Base-by-base conservation (phyloP, 768 basidiomycete species). In the Auricularia cornea region DNA sequence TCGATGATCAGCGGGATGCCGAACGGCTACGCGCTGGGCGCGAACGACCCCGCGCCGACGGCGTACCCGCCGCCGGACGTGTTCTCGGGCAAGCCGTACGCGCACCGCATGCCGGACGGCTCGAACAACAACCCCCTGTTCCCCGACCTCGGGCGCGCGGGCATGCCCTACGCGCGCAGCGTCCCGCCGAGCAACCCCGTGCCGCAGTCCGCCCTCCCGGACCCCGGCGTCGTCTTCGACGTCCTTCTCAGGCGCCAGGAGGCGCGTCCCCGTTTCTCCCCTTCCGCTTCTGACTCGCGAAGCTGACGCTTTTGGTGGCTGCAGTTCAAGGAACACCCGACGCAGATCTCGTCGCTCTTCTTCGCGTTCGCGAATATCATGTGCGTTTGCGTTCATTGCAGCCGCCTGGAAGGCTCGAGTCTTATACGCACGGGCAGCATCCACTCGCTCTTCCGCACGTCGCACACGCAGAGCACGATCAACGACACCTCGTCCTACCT, bases 401-500 rank as follows among this genome's bases (percentile, higher is more conserved):
- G n/a, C n/a, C n/a, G n/a, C 28, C 1, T 29, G 29, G 14, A 51
- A 29, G 29, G 23, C 5, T 2, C 26, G 32, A 6, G 18, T 48
- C 59, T 32, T 14, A 59, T 23, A 30, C 60, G 26, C 59, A 41
- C 35, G 16, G 14, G 67, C 41, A 62, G 66, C 63, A 68, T 68
- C 59, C 69, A 72, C 64, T 57, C 63, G 3, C 63, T 92, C 61
- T 95, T 95, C 83, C 89, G 90, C 51, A 94, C 92, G 0, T 84
- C 84, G 12, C 88, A 89, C 71, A 73, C 69, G 11, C 77, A 89
- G 59, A 77, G 79, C 18, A 81, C 80, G 68, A 85, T 90, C 68
- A 95, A 95, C 73, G 83, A 92, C 71, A 93, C 93, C 2, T 90
- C 89, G 0, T 88, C 89, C 14, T 95, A 95, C 69, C 85, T 94